These are phyloP conservation scores for Lenzites betulinus DNA, from an alignment of 768 basidiomycete genomes.

Conservation along the genomic window DNA sequence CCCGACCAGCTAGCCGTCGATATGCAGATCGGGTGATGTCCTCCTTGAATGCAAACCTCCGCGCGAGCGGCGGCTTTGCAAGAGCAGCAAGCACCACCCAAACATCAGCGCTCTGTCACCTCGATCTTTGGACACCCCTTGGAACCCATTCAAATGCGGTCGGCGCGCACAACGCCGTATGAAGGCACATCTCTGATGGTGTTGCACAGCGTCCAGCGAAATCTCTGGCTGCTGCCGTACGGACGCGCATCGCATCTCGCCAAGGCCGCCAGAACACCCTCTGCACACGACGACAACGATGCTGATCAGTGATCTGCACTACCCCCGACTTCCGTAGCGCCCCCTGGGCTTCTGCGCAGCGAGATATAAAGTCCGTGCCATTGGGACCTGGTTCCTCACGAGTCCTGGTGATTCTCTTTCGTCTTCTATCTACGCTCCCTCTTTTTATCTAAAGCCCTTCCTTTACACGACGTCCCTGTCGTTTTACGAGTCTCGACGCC, in stretches of 20 bases:
- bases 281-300: constrained; percentile 4
- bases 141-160: background rate
- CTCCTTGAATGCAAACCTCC: too few species aligned
- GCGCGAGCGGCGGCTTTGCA: too few species aligned
- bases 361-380: background rate
- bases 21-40: too few species aligned
- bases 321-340: background rate
- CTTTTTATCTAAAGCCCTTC: constrained; percentile 12
- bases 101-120: too few species aligned
- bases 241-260: constrained; percentile 5
- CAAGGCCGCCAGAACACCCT: constrained; percentile 4
- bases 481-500: constrained; percentile 17
- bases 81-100: too few species aligned
- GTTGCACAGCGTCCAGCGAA: constrained; percentile 7
- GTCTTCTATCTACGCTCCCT: constrained; percentile 8
- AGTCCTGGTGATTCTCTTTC: constrained; percentile 22
- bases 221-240: background rate
- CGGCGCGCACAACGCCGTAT: background rate
- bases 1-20: background rate
- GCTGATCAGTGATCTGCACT: constrained; percentile 11
- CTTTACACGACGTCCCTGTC: constrained; percentile 11
- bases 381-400: background rate
- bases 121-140: too few species aligned
- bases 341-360: background rate
- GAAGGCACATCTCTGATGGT: constrained; percentile 11